A percentile compares a stretch with the other conserved stretches of the same genome.
Conservation (phyloP, 257 asterid species). For the Gentiana straminea region DNA sequence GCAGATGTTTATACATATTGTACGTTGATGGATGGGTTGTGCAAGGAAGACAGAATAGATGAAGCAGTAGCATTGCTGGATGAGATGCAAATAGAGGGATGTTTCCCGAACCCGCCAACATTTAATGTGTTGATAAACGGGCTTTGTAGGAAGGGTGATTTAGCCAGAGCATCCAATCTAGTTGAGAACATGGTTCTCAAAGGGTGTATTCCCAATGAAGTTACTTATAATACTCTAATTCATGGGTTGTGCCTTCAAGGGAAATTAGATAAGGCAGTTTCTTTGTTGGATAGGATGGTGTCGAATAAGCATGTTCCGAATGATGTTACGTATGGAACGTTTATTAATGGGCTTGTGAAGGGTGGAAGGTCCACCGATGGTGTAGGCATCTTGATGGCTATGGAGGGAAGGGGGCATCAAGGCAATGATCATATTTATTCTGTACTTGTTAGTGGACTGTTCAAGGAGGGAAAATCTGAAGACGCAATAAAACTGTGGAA, state of each 20-base stretch:
- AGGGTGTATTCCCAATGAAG: conserved; percentile 80
- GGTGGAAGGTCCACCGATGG: conserved; percentile 63
- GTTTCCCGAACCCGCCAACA: conserved; percentile 46
- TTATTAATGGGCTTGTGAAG: conserved; percentile 73
- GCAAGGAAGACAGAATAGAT: conserved; percentile 70
- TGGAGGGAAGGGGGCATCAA: conserved; percentile 66
- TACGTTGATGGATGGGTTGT: conserved; percentile 94
- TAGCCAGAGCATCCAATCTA: conserved; percentile 61
- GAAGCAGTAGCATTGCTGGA: conserved; percentile 85
- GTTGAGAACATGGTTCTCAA: conserved; percentile 87
- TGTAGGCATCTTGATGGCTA: conserved; percentile 33
- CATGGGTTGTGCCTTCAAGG: conserved; percentile 84
- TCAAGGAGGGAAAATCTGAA: conserved; percentile 52
- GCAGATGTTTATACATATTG: conserved; percentile 78
- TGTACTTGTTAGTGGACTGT: conserved; percentile 74
- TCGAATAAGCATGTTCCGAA: conserved; percentile 52
- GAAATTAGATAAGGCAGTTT: conserved; percentile 67
- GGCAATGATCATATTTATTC: conserved; percentile 63
- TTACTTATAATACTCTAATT: conserved; percentile 86
- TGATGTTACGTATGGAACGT: conserved; percentile 71
- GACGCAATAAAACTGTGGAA: conserved; percentile 59
- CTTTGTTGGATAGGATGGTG: conserved; percentile 64
- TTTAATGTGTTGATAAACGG: conserved; percentile 84
- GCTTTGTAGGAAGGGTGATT: conserved; percentile 75
- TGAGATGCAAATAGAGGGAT: conserved; percentile 92